Conservation (phyloP, 805 yeast species). For the Peterozyma xylosa region DNA sequence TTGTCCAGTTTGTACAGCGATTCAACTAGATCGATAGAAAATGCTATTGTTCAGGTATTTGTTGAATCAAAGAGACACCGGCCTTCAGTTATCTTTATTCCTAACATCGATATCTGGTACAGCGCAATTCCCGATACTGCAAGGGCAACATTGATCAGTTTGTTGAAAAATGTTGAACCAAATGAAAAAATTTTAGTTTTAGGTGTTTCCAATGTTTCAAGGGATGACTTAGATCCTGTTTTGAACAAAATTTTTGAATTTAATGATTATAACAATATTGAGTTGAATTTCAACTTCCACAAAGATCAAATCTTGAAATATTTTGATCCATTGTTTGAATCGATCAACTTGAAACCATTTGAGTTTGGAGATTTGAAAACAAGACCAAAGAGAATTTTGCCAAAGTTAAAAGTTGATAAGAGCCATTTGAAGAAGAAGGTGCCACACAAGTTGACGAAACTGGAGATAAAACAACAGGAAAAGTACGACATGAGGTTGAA, state of each 20-base stretch:
- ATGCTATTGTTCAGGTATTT: conserved; percentile 73
- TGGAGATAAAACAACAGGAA: conserved; percentile 40
- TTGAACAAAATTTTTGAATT: conserved; percentile 53
- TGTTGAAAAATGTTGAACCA: conserved; percentile 61
- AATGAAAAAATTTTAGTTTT: conserved; percentile 68
- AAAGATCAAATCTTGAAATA: conserved; percentile 42
- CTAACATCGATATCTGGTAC: conserved; percentile 75
- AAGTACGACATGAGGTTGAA: conserved; percentile 75
- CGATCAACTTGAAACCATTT: conserved; percentile 60
- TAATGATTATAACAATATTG: conserved; percentile 38
- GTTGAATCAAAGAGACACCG: conserved; percentile 84
- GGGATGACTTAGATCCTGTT: conserved; percentile 30
- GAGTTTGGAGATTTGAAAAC: conserved; percentile 62
- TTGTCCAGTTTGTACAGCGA: conserved; percentile 72
- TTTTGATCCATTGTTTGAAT: conserved; percentile 44
- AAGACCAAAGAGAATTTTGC: conserved; percentile 42
- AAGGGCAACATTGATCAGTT: conserved; percentile 60
- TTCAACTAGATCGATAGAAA: conserved; percentile 74
- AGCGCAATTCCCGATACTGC: conserved; percentile 62
- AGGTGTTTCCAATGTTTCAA: conserved; percentile 51
- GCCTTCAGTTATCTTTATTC: conserved; percentile 80
- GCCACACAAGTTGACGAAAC: conserved; percentile 22
- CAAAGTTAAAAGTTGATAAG: conserved; percentile 23
- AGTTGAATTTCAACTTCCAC: conserved; percentile 32
- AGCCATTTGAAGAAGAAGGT: conserved; percentile 13